phyloP scores from a whole-genome alignment of 2,329 filamentous ascomycete species.

The Clonostachys rosea region DNA sequence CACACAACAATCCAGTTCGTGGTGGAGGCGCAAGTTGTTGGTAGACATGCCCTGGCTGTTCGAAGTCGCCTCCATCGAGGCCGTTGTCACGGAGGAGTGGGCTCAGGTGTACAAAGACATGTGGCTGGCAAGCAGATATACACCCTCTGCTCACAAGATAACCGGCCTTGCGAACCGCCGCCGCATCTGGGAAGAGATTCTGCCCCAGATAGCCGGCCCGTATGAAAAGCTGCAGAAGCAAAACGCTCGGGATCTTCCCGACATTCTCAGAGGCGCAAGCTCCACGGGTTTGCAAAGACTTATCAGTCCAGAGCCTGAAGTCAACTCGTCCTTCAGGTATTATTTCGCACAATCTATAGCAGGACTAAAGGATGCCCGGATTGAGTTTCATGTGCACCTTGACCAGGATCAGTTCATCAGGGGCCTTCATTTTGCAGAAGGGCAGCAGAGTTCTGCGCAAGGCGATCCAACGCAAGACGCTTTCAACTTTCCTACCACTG shows the following conservation, averaged over 20 bases:
- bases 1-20: background rate
- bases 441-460: too few relatives aligned
- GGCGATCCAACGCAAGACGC: too few relatives aligned
- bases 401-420: too few relatives aligned
- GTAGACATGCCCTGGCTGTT: background rate
- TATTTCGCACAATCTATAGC: too few relatives aligned
- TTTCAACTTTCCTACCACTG: too few relatives aligned
- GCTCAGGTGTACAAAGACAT: background rate
- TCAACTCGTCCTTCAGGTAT: too few relatives aligned
- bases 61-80: background rate
- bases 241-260: too few relatives aligned
- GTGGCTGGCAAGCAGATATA: background rate
- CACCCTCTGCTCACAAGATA: background rate
- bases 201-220: background rate
- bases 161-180: background rate
- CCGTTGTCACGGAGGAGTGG: background rate
- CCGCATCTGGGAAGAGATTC: background rate
- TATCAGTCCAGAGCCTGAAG: background rate
- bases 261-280: background rate
- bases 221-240: background rate
- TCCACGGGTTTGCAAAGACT: background rate
- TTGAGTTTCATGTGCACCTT: too few relatives aligned
- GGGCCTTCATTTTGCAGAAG: too few relatives aligned
- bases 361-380: too few relatives aligned
- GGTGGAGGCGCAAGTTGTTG: background rate